Base-by-base conservation (phyloP, 805 yeast species). In the Saccharomycopsis fibuligera region DNA sequence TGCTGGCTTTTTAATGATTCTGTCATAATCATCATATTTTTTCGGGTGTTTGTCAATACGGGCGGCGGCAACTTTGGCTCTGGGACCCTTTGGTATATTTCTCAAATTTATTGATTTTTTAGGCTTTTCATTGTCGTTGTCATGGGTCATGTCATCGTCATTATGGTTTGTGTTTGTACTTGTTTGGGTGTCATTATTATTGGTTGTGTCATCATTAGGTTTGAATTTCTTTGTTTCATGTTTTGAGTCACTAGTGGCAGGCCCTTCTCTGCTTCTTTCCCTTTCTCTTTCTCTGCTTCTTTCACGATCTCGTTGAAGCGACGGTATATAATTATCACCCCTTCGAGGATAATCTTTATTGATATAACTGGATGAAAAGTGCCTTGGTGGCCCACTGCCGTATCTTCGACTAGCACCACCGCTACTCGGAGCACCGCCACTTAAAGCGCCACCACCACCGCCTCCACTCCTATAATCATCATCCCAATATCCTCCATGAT, bases 41-140 rank as follows among this genome's bases (percentile, higher is more conserved):
- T 42, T 30, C 3, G 23, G 35, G 33, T 31, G 45, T 24, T 35
- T 29, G 33, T 44, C 35, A 25, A 6, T 23, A 25, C 14, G 12
- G 8, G 24, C 16, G 14, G 43, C 27, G n/a, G 46, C 27, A 16
- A 17, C 25, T 37, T 44, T 44, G n/a, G 35, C 27, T 39, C 45
- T 50, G 8, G 57, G 57, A 2, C 56, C 56, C 37, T 53, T 53
- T 6, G 56, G 56, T 5, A 53, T 22, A 17, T 30, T 53, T 6
- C 36, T 47, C 14, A 47, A 36, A 23, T 50, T 39, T 17, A 53
- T 35, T 8, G 16, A 17, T 27, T 38, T 48, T 9, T 35, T 27
- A 14, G 6, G n/a, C 17, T 22, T 21, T 23, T 37, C 19, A 14
- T 19, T 37, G 22, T 37, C 19, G 25, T 37, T 37, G 9, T 37